Percentiles rank a stretch among this genome's conserved stretches.
Conservation (phyloP, 2,329 filamentous ascomycete genomes). For the Ophiocordyceps australis region DNA sequence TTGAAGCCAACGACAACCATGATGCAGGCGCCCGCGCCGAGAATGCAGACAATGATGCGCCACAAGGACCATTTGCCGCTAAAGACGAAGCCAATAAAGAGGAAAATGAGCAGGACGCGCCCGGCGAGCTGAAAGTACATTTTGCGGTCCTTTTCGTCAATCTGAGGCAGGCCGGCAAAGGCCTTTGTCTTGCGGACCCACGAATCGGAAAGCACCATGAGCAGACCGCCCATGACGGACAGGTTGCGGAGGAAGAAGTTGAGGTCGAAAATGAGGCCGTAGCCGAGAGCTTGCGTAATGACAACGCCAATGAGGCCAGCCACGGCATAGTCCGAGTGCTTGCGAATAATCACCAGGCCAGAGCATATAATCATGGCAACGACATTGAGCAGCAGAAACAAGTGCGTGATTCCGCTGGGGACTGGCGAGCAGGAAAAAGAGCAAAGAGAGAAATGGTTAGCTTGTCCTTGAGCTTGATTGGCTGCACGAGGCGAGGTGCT, state of each 20-base stretch:
- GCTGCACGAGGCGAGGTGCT: too few relatives aligned
- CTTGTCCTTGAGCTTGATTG: background rate
- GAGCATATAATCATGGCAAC: conserved; percentile 75
- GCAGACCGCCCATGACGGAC: conserved; percentile 86
- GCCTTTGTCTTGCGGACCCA: conserved; percentile 97
- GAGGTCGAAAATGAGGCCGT: conserved; percentile 94
- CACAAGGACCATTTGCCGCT: conserved; percentile 84
- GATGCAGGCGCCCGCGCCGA: conserved; percentile 81
- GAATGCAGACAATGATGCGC: conserved; percentile 64
- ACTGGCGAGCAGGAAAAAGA: conserved; percentile 31
- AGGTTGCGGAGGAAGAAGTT: conserved; percentile 99
- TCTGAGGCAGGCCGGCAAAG: conserved; percentile 78
- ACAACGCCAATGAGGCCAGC: conserved; percentile 81
- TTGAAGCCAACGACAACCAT: conserved; percentile 99
- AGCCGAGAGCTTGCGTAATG: conserved; percentile 82
- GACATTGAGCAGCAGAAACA: conserved; percentile 85
- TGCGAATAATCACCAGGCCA: conserved; percentile 73
- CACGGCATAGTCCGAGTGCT: conserved; percentile 86
- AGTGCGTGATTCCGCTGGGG: conserved; percentile 69
- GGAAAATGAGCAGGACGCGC: conserved; percentile 87
- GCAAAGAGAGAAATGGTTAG: background rate
- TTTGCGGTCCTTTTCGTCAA: conserved; percentile 99
- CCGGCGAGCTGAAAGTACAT: conserved; percentile 99
- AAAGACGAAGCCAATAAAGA: conserved; percentile 94
- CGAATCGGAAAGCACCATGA: conserved; percentile 96